phyloP scores from a whole-genome alignment of 805 yeast species.

The Helenozyma baotianmanensis region DNA sequence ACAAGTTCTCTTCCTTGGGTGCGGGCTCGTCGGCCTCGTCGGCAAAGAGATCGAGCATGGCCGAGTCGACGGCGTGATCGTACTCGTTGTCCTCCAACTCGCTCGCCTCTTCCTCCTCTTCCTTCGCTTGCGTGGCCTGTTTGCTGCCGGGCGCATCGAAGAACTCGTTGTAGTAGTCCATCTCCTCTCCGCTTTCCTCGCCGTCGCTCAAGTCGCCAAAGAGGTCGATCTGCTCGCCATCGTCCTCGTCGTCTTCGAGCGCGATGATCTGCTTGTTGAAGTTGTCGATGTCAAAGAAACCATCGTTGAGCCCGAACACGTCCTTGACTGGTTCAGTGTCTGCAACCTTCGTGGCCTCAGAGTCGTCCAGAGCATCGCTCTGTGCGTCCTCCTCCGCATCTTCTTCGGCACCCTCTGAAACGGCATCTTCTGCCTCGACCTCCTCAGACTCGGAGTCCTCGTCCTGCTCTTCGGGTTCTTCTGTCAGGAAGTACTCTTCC shows the following conservation, averaged over 20 bases:
- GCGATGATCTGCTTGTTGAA: conserved; percentile 73
- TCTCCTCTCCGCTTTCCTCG: conserved; percentile 49
- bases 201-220: conserved; percentile 26
- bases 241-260: conserved; percentile 49
- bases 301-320: conserved; percentile 70
- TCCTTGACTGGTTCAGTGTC: conserved; percentile 32
- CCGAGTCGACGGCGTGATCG: conserved; percentile 55
- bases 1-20: conserved; percentile 36
- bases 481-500: conserved; percentile 10
- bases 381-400: conserved; percentile 14
- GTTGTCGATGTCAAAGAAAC: conserved; percentile 78
- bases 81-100: conserved; percentile 55
- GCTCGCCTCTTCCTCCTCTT: conserved; percentile 32
- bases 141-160: conserved; percentile 44
- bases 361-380: conserved; percentile 13
- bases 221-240: conserved; percentile 34
- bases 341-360: conserved; percentile 10
- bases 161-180: conserved; percentile 62
- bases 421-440: too few relatives aligned
- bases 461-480: conserved; percentile 18
- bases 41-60: conserved; percentile 60
- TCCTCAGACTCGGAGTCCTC: conserved; percentile 9
- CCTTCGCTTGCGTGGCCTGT: conserved; percentile 24
- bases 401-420: conserved; percentile 15
- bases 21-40: conserved; percentile 27